Evolutionary conservation across 2,329 filamentous ascomycete species (phyloP).

Genomic region (Blumeria hordei): DNA sequence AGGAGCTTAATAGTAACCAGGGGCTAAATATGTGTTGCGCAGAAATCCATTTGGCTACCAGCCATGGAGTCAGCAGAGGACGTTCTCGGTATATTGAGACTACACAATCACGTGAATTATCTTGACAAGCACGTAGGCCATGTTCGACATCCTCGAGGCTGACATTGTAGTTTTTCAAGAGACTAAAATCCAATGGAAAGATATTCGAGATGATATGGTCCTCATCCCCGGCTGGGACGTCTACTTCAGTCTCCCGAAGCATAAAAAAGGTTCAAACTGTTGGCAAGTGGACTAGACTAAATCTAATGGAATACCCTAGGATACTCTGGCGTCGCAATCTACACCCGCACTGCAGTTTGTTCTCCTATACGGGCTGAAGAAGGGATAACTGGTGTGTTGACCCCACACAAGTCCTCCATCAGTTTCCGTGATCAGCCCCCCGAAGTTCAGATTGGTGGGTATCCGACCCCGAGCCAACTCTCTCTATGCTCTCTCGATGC

Average conservation of each 20-base stretch:
- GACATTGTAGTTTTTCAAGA: constrained; percentile 94
- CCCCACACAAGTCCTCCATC: constrained; percentile 42
- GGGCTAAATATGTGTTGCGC: not conserved
- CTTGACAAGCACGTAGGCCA: constrained; percentile 27
- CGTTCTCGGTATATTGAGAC: constrained; percentile 31
- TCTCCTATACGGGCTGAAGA: constrained; percentile 78
- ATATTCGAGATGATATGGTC: constrained; percentile 86
- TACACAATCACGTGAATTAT: not conserved
- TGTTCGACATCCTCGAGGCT: constrained; percentile 83
- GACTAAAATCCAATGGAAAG: constrained; percentile 84
- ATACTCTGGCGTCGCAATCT: constrained; percentile 88
- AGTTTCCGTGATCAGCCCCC: constrained; percentile 52
- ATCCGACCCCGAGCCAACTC: constrained; percentile 48
- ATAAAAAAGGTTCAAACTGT: constrained; percentile 62
- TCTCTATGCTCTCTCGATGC: constrained; percentile 39
- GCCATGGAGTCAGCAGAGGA: constrained; percentile 51
- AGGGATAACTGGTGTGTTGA: constrained; percentile 66
- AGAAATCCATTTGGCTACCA: constrained; percentile 70
- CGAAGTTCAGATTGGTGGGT: constrained; percentile 66
- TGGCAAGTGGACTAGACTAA: not conserved
- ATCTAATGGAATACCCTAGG: constrained; percentile 24
- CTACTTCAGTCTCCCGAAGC: constrained; percentile 75
- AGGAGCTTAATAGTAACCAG: too few species aligned
- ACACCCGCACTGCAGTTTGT: constrained; percentile 70
- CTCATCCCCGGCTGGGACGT: constrained; percentile 88